These are phyloP conservation scores for Geotrichum ghanense DNA, from an alignment of 805 yeast genomes.

Conservation along the genomic window DNA sequence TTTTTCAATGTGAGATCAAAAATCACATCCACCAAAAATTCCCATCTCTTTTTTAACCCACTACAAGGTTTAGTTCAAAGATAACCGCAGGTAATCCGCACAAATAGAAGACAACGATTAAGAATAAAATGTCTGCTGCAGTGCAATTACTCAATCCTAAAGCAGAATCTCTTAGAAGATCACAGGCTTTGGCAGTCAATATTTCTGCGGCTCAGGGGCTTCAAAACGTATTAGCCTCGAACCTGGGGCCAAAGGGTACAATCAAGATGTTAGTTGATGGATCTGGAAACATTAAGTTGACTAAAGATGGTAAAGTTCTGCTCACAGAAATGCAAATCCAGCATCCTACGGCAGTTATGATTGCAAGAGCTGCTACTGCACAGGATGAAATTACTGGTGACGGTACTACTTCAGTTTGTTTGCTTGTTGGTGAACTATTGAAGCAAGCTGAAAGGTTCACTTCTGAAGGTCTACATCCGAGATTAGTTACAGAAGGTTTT, in stretches of 20 bases:
- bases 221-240: slow-evolving; percentile 83
- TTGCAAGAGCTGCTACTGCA: slow-evolving; percentile 93
- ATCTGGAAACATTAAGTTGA: slow-evolving; percentile 86
- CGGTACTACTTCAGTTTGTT: slow-evolving; percentile 93
- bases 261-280: slow-evolving; percentile 95
- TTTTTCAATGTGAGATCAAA: too few species aligned
- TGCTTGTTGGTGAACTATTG: slow-evolving; percentile 86
- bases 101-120: too few species aligned
- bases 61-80: too few species aligned
- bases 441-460: slow-evolving; percentile 90
- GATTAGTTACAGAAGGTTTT: slow-evolving; percentile 90
- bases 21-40: too few species aligned
- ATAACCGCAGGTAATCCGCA: too few species aligned
- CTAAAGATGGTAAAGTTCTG: slow-evolving; percentile 93
- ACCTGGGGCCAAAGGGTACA: slow-evolving; percentile 95
- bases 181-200: slow-evolving; percentile 92
- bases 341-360: slow-evolving; percentile 80
- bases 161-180: slow-evolving; percentile 92
- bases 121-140: too few species aligned
- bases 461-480: slow-evolving; percentile 91
- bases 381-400: slow-evolving; percentile 99
- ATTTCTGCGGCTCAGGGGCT: slow-evolving; percentile 94
- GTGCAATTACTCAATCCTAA: slow-evolving; percentile 88
- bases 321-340: slow-evolving; percentile 95
- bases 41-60: too few species aligned